Conservation (phyloP, 2,329 filamentous ascomycete genomes). For the Hymenotorrendiella dingleyae region DNA sequence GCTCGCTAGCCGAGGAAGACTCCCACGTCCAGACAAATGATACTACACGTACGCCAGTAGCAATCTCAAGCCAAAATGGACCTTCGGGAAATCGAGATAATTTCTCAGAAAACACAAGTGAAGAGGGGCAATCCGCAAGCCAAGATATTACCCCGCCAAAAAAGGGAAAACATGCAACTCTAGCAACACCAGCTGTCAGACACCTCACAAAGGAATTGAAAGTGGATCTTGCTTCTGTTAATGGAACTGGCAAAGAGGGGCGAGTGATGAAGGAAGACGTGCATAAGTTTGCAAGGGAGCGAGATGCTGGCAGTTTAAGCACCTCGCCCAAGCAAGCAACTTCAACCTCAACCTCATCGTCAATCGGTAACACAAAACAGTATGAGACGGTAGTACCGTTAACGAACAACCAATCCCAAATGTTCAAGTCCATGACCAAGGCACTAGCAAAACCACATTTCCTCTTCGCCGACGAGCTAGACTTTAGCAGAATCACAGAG, state of each 20-base stretch:
- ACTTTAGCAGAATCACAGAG: conserved; percentile 68
- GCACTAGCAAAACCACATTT: conserved; percentile 92
- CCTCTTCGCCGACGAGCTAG: conserved; percentile 85
- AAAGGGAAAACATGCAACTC: conserved; percentile 58
- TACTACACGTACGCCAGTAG: background rate
- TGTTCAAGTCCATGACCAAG: conserved; percentile 97
- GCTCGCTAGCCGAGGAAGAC: conserved; percentile 19
- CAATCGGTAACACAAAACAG: conserved; percentile 37
- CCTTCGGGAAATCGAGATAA: conserved; percentile 1
- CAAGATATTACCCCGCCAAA: background rate
- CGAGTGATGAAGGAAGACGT: conserved; percentile 92
- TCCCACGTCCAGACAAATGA: conserved; percentile 13
- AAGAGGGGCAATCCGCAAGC: background rate
- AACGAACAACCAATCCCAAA: conserved; percentile 76
- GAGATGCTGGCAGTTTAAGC: conserved; percentile 38
- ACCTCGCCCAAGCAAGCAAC: conserved; percentile 18
- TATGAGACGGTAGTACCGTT: conserved; percentile 64
- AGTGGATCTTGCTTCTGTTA: conserved; percentile 70
- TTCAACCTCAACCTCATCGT: conserved; percentile 19
- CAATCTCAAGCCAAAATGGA: background rate
- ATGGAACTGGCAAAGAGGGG: conserved; percentile 84
- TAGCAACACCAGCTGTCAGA: conserved; percentile 89
- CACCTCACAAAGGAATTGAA: conserved; percentile 77
- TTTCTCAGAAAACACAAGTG: background rate
- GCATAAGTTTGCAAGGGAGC: conserved; percentile 57